phyloP scores from a whole-genome alignment of 495 filamentous ascomycete species.

The Xylaria curta region DNA sequence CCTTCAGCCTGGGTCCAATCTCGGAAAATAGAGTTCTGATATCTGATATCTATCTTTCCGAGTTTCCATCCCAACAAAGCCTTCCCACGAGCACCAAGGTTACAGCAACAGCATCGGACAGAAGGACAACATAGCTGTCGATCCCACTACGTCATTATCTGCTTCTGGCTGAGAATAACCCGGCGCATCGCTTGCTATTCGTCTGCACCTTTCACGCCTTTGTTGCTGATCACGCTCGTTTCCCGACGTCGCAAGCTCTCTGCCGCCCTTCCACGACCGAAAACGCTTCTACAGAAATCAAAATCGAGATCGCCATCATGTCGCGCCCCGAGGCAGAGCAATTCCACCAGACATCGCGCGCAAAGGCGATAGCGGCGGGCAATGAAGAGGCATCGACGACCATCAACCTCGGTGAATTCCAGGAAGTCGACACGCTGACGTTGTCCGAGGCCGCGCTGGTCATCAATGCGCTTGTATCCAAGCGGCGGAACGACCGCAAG shows the following conservation, averaged over 20 bases:
- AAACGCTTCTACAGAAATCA: background rate
- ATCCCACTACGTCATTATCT: background rate
- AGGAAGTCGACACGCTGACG: constrained; percentile 84
- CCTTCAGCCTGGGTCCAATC: constrained; percentile 7
- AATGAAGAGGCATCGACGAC: constrained; percentile 86
- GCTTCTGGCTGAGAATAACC: background rate
- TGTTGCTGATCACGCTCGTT: constrained; percentile 14
- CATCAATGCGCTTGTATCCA: constrained; percentile 83
- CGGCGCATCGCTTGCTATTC: constrained; percentile 23
- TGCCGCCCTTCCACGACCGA: background rate
- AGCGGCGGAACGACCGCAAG: constrained; percentile 68
- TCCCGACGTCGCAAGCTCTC: constrained; percentile 5
- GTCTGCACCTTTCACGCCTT: constrained; percentile 2
- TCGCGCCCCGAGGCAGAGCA: constrained; percentile 32
- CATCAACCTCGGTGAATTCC: constrained; percentile 89
- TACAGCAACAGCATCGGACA: background rate
- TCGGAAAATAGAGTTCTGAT: background rate
- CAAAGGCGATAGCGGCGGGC: constrained; percentile 73
- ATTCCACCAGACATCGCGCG: constrained; percentile 66
- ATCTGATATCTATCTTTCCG: constrained; percentile 2
- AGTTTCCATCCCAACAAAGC: background rate
- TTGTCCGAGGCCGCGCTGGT: constrained; percentile 90
- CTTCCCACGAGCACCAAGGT: background rate
- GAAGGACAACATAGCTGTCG: background rate
- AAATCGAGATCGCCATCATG: constrained; percentile 26